Evolutionary conservation across 1,284 basidiomycete species (phyloP), one percentile per base, ranked within the genome.

Genomic region (Neotropicomus parvogracilis): DNA sequence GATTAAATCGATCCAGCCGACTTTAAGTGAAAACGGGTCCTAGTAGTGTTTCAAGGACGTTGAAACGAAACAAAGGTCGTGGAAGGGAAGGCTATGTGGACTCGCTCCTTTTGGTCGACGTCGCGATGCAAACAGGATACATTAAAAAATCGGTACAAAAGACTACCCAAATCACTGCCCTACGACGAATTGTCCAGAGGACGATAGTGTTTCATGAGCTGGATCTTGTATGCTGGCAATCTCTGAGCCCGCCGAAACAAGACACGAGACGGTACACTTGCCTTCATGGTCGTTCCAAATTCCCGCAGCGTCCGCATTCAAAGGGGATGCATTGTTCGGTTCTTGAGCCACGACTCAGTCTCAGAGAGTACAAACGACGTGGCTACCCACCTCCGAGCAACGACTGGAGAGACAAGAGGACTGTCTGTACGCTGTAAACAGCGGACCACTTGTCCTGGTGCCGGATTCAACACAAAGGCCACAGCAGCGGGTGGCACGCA

Each of bases 371-470:
- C 8, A 1, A 26, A n/a, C 34, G 21, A 13, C 10, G 37, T 13
- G 8, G 19, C 0, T 6, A 69, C 78, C 36, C 59, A 89, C 89
- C 88, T 58, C 90, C 90, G 39, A 93, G 75, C 24, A 93, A 71
- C 9, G 87, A 90, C 59, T 93, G 90, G 48, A 93, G 66, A 8
- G 90, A 92, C n/a, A 93, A 70, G 12, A 93, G 75, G 37, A 93
- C 88, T 0, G 89, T 91, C 55, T 91, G 88, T 26, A 92, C 91
- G 49, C 87, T 90, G 65, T 93, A 91, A 3, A 92, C 85, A 9
- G 91, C 90, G 11, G 88, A 90, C 90, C 90, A 93, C 63, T 92
- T 88, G 67, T 92, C 89, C 85, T 93, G 55, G 2, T 41, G 17
- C 36, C 37, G 10, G 10, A 27, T 43, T 67, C 6, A 65, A 49